Evolutionary conservation across 345 rosid species (phyloP).

Genomic region (Lepidium aucheri): DNA sequence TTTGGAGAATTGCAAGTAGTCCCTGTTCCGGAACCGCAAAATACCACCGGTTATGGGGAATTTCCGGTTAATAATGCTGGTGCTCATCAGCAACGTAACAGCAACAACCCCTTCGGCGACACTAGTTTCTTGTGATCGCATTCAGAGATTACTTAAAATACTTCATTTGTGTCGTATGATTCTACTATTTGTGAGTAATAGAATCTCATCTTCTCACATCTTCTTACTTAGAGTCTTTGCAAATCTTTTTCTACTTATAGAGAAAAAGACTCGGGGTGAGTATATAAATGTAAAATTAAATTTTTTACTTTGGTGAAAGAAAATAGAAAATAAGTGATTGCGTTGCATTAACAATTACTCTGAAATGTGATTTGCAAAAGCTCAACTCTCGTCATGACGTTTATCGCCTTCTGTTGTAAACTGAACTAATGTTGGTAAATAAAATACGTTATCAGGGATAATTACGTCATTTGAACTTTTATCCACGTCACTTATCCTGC

Average conservation of each 20-base stretch:
- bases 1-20: not conserved
- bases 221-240: not conserved
- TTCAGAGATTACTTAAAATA: not conserved
- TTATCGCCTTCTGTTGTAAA: not conserved
- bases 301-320: not conserved
- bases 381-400: not conserved
- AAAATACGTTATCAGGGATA: not conserved
- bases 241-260: not conserved
- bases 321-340: not conserved
- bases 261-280: not conserved
- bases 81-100: slow-evolving; percentile 41
- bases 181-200: not conserved
- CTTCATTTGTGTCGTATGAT: not conserved
- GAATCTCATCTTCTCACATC: not conserved
- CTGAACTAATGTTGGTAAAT: not conserved
- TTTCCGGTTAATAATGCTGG: not conserved
- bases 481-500: slow-evolving; percentile 28
- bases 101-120: slow-evolving; percentile 83
- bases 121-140: slow-evolving; percentile 50
- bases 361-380: not conserved
- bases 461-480: not conserved
- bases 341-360: not conserved
- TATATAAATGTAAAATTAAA: not conserved
- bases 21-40: not conserved
- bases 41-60: not conserved